Evolutionary conservation across 306 rosid genomes (phyloP).

Genomic region (Quercus alba): DNA sequence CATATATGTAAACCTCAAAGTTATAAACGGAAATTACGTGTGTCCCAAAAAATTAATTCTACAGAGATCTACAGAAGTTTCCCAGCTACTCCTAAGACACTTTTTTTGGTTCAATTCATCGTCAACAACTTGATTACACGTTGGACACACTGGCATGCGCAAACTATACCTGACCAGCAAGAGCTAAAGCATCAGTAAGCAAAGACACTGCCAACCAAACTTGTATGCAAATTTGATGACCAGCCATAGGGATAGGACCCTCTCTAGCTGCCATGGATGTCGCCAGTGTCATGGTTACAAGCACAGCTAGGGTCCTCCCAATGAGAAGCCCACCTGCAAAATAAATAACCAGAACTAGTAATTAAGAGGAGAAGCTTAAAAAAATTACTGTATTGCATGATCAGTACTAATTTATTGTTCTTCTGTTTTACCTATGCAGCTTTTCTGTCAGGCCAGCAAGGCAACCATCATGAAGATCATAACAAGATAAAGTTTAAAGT

Average conservation of each 20-base stretch:
- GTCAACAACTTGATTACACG: not conserved
- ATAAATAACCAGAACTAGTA: not conserved
- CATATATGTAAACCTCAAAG: not conserved
- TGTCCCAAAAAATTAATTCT: conserved; percentile 9
- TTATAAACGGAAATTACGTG: not conserved
- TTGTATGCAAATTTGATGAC: conserved; percentile 83
- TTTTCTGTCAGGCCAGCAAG: not conserved
- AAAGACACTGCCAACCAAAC: conserved; percentile 90
- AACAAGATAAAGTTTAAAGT: not conserved
- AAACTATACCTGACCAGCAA: conserved; percentile 85
- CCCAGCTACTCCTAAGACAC: not conserved
- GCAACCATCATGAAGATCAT: not conserved
- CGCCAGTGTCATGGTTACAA: conserved; percentile 70
- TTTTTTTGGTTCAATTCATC: conserved; percentile 7
- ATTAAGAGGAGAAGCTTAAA: conserved; percentile 11
- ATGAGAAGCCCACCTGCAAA: conserved; percentile 80
- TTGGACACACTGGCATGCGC: conserved; percentile 1
- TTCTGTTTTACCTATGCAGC: not conserved
- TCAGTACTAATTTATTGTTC: no score
- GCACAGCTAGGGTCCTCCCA: conserved; percentile 81
- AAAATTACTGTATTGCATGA: not conserved
- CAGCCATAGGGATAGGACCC: conserved; percentile 91
- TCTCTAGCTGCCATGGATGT: conserved; percentile 87
- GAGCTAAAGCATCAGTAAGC: conserved; percentile 92
- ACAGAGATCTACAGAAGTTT: not conserved